These are phyloP conservation scores for Pleurotus salmoneostramineus DNA, from an alignment of 768 basidiomycete genomes.

Conservation along the genomic window DNA sequence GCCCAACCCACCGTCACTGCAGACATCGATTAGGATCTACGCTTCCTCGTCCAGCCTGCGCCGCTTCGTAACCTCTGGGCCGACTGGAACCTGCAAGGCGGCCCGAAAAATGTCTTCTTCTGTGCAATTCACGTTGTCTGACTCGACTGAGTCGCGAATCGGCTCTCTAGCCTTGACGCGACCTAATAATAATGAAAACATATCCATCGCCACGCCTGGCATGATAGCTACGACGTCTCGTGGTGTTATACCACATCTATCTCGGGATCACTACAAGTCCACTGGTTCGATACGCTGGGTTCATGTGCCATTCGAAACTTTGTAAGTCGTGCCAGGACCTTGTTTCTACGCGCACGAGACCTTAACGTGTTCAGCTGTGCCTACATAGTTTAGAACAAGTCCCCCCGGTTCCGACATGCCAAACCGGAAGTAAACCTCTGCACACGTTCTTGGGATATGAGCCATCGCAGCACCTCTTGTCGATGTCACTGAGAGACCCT, in stretches of 20 bases:
- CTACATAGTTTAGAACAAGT: conserved; percentile 53
- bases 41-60: background rate
- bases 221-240: conserved; percentile 64
- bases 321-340: conserved; percentile 48
- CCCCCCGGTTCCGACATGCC: conserved; percentile 65
- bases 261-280: conserved; percentile 50
- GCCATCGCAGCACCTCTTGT: conserved; percentile 43
- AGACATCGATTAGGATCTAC: background rate
- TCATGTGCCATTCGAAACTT: conserved; percentile 75
- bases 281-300: conserved; percentile 57
- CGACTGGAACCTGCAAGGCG: background rate
- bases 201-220: conserved; percentile 56
- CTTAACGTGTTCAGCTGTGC: conserved; percentile 4
- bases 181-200: conserved; percentile 11
- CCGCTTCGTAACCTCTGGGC: background rate
- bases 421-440: conserved; percentile 47
- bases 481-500: conserved; percentile 65
- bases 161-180: conserved; percentile 26
- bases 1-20: background rate
- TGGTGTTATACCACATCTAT: conserved; percentile 72
- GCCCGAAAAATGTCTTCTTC: background rate
- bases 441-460: conserved; percentile 63
- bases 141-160: conserved; percentile 28
- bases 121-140: background rate
- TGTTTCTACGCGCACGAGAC: background rate